Evolutionary conservation across 768 basidiomycete species (phyloP).

Genomic region (Kwoniella heveanensis): DNA sequence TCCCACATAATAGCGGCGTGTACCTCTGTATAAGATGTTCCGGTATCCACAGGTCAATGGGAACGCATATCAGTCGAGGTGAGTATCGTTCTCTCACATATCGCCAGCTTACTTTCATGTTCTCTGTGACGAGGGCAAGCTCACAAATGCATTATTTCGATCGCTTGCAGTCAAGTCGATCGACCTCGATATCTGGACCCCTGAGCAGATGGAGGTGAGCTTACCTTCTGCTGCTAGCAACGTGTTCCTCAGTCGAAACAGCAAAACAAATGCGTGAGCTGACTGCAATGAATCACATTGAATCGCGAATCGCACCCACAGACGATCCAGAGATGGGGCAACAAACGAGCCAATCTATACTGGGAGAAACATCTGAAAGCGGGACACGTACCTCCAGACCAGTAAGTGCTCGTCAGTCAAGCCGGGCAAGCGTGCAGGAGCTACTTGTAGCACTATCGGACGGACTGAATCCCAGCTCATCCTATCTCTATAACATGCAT

Average conservation of each 20-base stretch:
- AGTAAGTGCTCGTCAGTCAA: constrained; percentile 65
- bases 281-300: no score
- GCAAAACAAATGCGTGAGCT: no score
- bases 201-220: constrained; percentile 90
- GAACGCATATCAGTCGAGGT: constrained; percentile 89
- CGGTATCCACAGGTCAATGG: constrained; percentile 95
- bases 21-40: constrained; percentile 97
- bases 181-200: constrained; percentile 96
- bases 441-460: no score
- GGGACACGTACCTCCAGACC: constrained; percentile 90
- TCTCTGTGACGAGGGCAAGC: no score
- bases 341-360: constrained; percentile 85
- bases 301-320: no score
- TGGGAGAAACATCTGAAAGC: constrained; percentile 95
- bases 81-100: neutral
- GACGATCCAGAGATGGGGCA: constrained; percentile 88
- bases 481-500: no score
- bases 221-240: neutral
- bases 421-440: neutral
- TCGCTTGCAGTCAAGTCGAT: constrained; percentile 97
- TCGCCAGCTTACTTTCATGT: no score
- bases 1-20: constrained; percentile 75
- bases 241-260: no score
- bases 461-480: no score
- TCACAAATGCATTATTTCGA: no score